These are phyloP conservation scores for Meyerozyma guilliermondii DNA, from an alignment of 1,139 yeast species.

Conservation along the genomic window DNA sequence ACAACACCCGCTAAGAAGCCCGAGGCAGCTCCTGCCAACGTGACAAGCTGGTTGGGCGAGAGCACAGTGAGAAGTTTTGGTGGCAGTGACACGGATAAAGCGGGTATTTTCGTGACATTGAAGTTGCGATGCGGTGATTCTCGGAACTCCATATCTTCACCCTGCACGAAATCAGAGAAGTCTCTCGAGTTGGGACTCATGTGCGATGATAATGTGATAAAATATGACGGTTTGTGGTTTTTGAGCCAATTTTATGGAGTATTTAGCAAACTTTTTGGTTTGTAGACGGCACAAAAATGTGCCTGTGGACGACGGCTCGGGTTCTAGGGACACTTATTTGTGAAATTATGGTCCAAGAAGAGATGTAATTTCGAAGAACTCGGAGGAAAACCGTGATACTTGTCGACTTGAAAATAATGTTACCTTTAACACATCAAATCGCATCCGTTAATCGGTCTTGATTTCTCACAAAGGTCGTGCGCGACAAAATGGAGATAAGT, in stretches of 20 bases:
- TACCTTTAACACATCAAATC: not conserved
- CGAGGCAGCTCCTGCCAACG: constrained; percentile 41
- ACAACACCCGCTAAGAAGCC: constrained; percentile 45
- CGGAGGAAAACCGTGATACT: not conserved
- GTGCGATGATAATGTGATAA: not conserved
- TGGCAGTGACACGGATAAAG: constrained; percentile 11
- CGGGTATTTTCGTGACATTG: constrained; percentile 2
- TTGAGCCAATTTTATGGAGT: not conserved
- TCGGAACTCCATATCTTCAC: constrained; percentile 36
- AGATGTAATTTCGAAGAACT: not conserved
- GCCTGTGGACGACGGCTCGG: not conserved
- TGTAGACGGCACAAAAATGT: not conserved
- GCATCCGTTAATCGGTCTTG: constrained; percentile 1
- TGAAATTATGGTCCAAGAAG: not conserved
- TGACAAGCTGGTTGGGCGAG: constrained; percentile 33
- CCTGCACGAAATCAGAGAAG: constrained; percentile 36
- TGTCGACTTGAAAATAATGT: not conserved
- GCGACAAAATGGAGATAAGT: not conserved
- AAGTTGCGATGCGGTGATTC: constrained; percentile 14
- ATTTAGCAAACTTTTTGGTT: not conserved
- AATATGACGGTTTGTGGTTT: not conserved
- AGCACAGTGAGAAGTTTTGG: constrained; percentile 19
- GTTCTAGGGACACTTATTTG: not conserved
- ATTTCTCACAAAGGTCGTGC: constrained; percentile 1
- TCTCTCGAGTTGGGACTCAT: constrained; percentile 12